Evolutionary conservation across 2,329 filamentous ascomycete species (phyloP).

Genomic region (Stemphylium vesicarium): DNA sequence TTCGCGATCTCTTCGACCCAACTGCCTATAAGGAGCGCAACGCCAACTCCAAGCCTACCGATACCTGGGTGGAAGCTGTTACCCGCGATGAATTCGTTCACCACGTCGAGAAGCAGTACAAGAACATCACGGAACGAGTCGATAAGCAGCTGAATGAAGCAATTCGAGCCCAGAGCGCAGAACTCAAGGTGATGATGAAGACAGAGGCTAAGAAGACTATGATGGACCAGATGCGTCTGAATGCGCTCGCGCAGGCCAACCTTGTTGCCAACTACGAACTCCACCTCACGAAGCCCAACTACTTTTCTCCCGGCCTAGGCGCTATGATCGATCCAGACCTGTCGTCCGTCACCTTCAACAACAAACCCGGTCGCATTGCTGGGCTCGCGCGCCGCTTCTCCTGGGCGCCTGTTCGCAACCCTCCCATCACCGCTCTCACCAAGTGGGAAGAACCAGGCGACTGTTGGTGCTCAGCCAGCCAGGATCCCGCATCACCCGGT

Average conservation of each 20-base stretch:
- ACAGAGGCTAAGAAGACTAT: slow-evolving; percentile 41
- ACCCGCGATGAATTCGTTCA: slow-evolving; percentile 59
- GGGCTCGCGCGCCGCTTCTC: slow-evolving; percentile 17
- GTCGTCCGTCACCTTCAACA: slow-evolving; percentile 62
- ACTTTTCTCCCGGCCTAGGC: slow-evolving; percentile 70
- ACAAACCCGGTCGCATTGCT: slow-evolving; percentile 17
- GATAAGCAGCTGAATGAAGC: slow-evolving; percentile 33
- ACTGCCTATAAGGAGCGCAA: slow-evolving; percentile 6
- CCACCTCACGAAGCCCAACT: slow-evolving; percentile 66
- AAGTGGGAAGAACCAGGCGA: slow-evolving; percentile 81
- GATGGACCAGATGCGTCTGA: slow-evolving; percentile 38
- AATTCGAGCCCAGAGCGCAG: slow-evolving; percentile 22
- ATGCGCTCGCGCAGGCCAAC: slow-evolving; percentile 41
- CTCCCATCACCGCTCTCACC: slow-evolving; percentile 64
- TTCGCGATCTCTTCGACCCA: slow-evolving; percentile 36
- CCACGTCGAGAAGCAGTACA: slow-evolving; percentile 35
- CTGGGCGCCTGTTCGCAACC: slow-evolving; percentile 35
- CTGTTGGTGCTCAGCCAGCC: slow-evolving; percentile 78
- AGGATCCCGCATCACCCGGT: slow-evolving; percentile 52
- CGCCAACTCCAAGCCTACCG: background rate
- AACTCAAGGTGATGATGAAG: slow-evolving; percentile 23
- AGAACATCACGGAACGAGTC: slow-evolving; percentile 26
- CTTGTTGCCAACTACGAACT: slow-evolving; percentile 41
- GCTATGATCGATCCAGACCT: slow-evolving; percentile 66
- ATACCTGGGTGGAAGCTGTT: slow-evolving; percentile 38